phyloP scores from a whole-genome alignment of 2,329 filamentous ascomycete species.

The Pseudogymnoascus sp. region DNA sequence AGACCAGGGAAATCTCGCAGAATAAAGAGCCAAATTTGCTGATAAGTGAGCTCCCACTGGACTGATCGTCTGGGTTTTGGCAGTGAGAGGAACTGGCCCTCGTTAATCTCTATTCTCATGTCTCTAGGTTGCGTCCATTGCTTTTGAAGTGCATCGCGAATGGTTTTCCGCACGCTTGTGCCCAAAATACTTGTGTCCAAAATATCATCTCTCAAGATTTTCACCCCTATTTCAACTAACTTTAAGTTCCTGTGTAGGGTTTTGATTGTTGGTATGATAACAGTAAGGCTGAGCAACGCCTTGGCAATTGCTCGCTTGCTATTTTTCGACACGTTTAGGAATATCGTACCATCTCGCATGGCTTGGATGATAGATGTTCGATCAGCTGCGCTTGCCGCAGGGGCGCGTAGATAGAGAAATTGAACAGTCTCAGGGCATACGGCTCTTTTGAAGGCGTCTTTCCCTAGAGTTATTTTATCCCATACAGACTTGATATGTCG shows the following conservation, averaged over 20 bases:
- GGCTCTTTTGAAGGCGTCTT: not conserved
- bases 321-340: not conserved
- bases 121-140: not conserved
- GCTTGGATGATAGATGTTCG: slow-evolving; percentile 7
- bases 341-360: not conserved
- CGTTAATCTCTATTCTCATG: not conserved
- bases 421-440: slow-evolving; percentile 10
- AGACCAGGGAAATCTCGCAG: slow-evolving; percentile 10
- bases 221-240: not conserved
- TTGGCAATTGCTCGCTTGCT: not conserved
- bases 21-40: slow-evolving; percentile 9
- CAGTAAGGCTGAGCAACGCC: not conserved
- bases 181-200: too few species aligned
- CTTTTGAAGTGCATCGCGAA: not conserved
- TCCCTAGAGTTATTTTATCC: not conserved
- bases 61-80: not conserved
- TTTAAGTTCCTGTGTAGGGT: not conserved
- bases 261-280: not conserved
- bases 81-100: not conserved
- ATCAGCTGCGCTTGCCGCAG: not conserved
- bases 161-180: not conserved
- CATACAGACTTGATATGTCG: not conserved
- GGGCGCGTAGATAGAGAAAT: not conserved
- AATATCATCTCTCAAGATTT: not conserved
- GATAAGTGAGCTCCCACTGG: slow-evolving; percentile 8